Conservation (phyloP, 2,329 filamentous ascomycete species). For the Trichoderma citrinoviride region DNA sequence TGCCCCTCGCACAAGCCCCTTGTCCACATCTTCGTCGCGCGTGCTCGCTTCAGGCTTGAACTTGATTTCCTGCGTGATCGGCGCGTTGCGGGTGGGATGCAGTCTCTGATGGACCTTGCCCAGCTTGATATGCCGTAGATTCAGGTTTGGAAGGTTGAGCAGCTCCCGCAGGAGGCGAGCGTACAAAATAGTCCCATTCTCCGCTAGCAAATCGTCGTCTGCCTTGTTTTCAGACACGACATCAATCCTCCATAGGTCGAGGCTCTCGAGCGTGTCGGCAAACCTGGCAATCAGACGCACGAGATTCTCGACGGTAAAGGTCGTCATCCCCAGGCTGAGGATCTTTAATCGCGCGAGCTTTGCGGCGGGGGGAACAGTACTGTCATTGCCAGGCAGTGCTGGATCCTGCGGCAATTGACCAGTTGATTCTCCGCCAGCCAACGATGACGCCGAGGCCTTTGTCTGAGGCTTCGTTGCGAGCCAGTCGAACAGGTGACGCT, state of each 20-base stretch:
- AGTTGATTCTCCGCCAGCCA: too few relatives aligned
- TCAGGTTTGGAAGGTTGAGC: constrained; percentile 31
- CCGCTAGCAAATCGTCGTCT: background rate
- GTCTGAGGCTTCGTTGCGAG: background rate
- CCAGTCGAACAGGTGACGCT: constrained; percentile 21
- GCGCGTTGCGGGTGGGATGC: fast-evolving
- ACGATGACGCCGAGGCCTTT: background rate
- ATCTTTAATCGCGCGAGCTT: constrained; percentile 37
- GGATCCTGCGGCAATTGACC: too few relatives aligned
- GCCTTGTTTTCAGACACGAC: constrained; percentile 23
- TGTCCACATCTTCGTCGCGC: background rate
- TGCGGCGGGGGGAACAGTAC: constrained; percentile 28
- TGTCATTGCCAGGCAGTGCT: too few relatives aligned
- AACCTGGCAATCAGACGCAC: constrained; percentile 42
- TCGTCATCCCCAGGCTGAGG: constrained; percentile 45
- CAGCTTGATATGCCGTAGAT: constrained; percentile 28
- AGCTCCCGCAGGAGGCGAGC: constrained; percentile 38
- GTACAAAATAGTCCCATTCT: constrained; percentile 39
- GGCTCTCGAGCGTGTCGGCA: constrained; percentile 40
- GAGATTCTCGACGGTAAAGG: constrained; percentile 32
- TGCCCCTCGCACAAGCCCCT: background rate
- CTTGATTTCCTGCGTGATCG: background rate
- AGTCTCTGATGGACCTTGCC: background rate
- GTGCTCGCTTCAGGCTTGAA: background rate
- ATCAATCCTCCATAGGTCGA: constrained; percentile 48